phyloP scores from a whole-genome alignment of 2,329 filamentous ascomycete species.

The Chaetomiaceae sp. region DNA sequence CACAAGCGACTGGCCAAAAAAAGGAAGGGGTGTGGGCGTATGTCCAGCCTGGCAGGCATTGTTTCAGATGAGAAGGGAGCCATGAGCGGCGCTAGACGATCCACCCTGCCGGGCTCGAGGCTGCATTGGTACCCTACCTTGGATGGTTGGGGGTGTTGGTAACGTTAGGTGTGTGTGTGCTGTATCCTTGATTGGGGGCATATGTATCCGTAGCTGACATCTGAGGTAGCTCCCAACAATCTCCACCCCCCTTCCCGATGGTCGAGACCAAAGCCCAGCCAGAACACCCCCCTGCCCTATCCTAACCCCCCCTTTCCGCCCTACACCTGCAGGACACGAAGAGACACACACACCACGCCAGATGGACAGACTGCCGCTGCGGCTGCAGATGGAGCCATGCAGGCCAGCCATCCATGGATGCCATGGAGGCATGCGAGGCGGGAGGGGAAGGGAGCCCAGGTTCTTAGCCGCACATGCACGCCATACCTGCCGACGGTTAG shows the following conservation, averaged over 20 bases:
- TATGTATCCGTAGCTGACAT: too few relatives aligned
- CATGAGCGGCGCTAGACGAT: background rate
- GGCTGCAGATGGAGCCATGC: slow-evolving; percentile 3
- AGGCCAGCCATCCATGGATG: background rate
- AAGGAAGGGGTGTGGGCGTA: slow-evolving; percentile 2
- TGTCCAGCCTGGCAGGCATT: background rate
- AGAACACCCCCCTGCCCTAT: too few relatives aligned
- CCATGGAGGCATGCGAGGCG: background rate
- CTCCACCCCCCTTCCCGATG: too few relatives aligned
- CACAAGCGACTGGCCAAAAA: background rate
- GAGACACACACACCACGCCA: background rate
- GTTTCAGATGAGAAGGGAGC: background rate
- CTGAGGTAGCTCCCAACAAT: too few relatives aligned
- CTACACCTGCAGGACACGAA: background rate
- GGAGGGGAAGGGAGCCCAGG: background rate
- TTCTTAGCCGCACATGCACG: slow-evolving; percentile 2
- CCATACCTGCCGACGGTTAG: background rate
- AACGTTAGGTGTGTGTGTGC: background rate
- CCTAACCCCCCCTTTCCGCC: background rate
- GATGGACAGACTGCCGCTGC: background rate
- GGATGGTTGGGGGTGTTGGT: too few relatives aligned
- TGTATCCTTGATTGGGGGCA: background rate
- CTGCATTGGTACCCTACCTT: background rate
- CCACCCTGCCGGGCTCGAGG: background rate
- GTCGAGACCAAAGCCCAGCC: too few relatives aligned